These are phyloP conservation scores for Fusarium acutatum DNA, from an alignment of 2,329 filamentous ascomycete genomes.

Conservation along the genomic window DNA sequence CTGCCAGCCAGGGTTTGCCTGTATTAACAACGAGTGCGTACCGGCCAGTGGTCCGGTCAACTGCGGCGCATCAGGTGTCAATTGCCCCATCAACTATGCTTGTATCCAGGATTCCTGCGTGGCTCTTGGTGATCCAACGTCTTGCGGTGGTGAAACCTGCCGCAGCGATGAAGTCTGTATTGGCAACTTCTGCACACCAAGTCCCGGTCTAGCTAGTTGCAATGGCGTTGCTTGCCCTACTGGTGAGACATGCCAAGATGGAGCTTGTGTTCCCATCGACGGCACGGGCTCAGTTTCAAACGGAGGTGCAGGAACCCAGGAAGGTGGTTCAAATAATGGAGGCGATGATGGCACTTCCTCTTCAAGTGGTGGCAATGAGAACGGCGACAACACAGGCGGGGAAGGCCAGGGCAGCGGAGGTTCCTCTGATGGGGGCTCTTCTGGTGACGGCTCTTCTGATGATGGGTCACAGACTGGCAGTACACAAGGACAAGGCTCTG, in stretches of 20 bases:
- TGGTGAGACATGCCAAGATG: slow-evolving; percentile 18
- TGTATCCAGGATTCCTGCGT: slow-evolving; percentile 26
- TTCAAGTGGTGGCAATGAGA: not conserved
- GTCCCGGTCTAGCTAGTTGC: not conserved
- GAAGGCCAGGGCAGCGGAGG: not conserved
- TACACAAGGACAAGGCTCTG: slow-evolving; percentile 1
- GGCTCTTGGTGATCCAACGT: not conserved
- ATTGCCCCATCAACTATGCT: slow-evolving; percentile 18
- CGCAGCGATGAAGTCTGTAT: slow-evolving; percentile 16
- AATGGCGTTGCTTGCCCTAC: not conserved
- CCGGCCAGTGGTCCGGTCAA: not conserved
- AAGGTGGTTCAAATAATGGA: not conserved
- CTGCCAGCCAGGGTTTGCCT: slow-evolving; percentile 10
- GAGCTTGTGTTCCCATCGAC: not conserved
- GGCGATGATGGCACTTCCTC: not conserved
- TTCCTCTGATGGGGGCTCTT: not conserved
- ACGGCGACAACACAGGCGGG: not conserved
- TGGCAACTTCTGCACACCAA: slow-evolving; percentile 17
- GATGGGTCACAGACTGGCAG: not conserved
- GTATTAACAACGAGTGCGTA: slow-evolving; percentile 18
- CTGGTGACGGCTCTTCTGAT: not conserved
- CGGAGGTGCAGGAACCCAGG: not conserved
- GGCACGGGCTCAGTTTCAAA: not conserved
- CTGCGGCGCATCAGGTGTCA: slow-evolving; percentile 4
- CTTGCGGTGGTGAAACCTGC: slow-evolving; percentile 11